Conservation (phyloP, 768 basidiomycete genomes). For the Lentinula guzmanii region DNA sequence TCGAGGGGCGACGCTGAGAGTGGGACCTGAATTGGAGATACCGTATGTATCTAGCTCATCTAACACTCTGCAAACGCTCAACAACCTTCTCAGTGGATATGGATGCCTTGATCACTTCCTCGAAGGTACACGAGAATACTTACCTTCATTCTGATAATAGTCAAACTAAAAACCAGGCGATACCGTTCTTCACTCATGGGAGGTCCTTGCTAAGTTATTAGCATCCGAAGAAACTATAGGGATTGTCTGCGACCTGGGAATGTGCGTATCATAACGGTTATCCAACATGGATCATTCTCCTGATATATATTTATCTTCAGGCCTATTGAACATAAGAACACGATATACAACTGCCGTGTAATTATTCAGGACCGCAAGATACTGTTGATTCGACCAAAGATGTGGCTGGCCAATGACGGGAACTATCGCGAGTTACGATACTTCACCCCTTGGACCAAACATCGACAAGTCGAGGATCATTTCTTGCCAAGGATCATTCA, state of each 20-base stretch:
- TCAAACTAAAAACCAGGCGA: constrained; percentile 57
- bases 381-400: constrained; percentile 93
- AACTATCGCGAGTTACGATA: constrained; percentile 89
- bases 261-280: constrained; percentile 44
- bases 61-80: neutral
- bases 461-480: constrained; percentile 86
- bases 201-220: constrained; percentile 89
- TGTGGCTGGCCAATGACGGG: constrained; percentile 99
- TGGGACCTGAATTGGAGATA: constrained; percentile 96
- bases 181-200: constrained; percentile 95
- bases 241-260: constrained; percentile 97
- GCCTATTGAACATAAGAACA: constrained; percentile 97
- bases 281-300: neutral
- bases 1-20: constrained; percentile 82
- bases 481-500: constrained; percentile 87
- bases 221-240: constrained; percentile 68
- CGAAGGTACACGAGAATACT: constrained; percentile 54
- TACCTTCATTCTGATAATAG: neutral
- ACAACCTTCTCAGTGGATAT: constrained; percentile 63
- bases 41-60: constrained; percentile 43
- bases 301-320: constrained; percentile 31
- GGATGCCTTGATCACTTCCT: constrained; percentile 97
- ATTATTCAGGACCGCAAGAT: constrained; percentile 85
- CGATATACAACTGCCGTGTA: constrained; percentile 94
- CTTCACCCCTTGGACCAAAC: constrained; percentile 95